A percentile compares a stretch with the other conserved stretches of the same genome.
phyloP scores from a whole-genome alignment of 176 grass and related monocot genomes.

The Carex kokanica region DNA sequence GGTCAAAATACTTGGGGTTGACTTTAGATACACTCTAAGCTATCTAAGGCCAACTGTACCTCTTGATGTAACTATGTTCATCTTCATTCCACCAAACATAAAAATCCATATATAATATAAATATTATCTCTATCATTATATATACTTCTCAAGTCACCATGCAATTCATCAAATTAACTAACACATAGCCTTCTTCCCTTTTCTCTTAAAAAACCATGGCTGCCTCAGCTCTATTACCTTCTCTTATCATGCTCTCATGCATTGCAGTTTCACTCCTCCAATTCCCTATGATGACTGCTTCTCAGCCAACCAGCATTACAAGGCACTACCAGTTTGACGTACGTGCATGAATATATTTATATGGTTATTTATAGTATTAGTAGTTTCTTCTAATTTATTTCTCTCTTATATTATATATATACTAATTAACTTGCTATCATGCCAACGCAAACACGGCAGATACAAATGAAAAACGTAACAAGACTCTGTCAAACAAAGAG shows the following conservation, averaged over 20 bases:
- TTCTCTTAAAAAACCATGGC: conserved; percentile 17
- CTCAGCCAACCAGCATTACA: conserved; percentile 19
- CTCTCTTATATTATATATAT: not conserved
- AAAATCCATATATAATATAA: conserved; percentile 16
- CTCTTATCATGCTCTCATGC: conserved; percentile 7
- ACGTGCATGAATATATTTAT: not conserved
- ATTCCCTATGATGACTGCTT: not conserved
- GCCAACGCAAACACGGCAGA: not conserved
- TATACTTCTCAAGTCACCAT: conserved; percentile 1
- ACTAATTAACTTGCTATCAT: not conserved
- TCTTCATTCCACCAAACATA: conserved; percentile 27
- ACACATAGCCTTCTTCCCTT: not conserved
- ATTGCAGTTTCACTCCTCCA: not conserved
- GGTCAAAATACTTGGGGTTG: conserved; percentile 14
- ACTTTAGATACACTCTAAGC: conserved; percentile 29
- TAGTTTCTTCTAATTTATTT: not conserved
- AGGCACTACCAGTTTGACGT: conserved; percentile 30
- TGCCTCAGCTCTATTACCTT: not conserved
- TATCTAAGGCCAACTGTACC: conserved; percentile 13
- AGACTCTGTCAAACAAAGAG: conserved; percentile 64
- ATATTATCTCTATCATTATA: conserved; percentile 21
- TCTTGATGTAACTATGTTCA: conserved; percentile 24
- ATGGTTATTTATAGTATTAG: not conserved
- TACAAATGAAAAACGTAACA: conserved; percentile 51
- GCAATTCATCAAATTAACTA: not conserved